Conservation (phyloP, 257 asterid genomes). For the Solanum commersonii region DNA sequence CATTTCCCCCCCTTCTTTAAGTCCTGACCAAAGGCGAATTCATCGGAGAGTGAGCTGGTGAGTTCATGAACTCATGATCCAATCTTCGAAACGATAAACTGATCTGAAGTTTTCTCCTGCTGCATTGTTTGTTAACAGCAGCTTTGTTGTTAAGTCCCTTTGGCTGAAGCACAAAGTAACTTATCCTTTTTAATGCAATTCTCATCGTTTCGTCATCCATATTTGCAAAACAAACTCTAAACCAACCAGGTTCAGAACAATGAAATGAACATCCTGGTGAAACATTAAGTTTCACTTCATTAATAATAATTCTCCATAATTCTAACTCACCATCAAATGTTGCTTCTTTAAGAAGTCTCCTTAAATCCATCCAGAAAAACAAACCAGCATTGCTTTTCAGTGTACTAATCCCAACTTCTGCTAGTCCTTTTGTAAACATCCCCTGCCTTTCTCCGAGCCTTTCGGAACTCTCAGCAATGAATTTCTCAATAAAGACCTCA, state of each 20-base stretch:
- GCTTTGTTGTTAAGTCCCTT: constrained; percentile 11
- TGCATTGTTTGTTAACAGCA: constrained; percentile 25
- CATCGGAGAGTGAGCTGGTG: constrained; percentile 77
- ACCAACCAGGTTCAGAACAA: constrained; percentile 83
- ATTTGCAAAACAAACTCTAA: constrained; percentile 73
- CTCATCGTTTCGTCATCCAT: constrained; percentile 59
- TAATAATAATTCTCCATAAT: constrained; percentile 45
- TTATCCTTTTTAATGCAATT: constrained; percentile 46
- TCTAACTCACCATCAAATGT: constrained; percentile 56
- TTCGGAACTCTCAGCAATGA: constrained; percentile 35
- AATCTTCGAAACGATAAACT: constrained; percentile 57
- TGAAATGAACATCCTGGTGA: constrained; percentile 75
- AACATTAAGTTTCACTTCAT: constrained; percentile 69
- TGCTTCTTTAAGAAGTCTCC: constrained; percentile 31
- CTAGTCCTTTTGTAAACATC: constrained; percentile 30
- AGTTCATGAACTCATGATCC: constrained; percentile 37
- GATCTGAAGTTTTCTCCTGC: constrained; percentile 50
- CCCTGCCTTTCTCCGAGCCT: constrained; percentile 38
- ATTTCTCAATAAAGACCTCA: constrained; percentile 33
- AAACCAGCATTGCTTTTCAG: constrained; percentile 56
- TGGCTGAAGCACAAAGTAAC: constrained; percentile 29
- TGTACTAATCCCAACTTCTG: constrained; percentile 41
- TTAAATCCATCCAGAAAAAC: constrained; percentile 64
- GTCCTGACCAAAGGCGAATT: constrained; percentile 69
- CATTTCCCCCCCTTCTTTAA: background rate